Conservation (phyloP, 352 stramenopile species). For the Phytophthora foliorum region DNA sequence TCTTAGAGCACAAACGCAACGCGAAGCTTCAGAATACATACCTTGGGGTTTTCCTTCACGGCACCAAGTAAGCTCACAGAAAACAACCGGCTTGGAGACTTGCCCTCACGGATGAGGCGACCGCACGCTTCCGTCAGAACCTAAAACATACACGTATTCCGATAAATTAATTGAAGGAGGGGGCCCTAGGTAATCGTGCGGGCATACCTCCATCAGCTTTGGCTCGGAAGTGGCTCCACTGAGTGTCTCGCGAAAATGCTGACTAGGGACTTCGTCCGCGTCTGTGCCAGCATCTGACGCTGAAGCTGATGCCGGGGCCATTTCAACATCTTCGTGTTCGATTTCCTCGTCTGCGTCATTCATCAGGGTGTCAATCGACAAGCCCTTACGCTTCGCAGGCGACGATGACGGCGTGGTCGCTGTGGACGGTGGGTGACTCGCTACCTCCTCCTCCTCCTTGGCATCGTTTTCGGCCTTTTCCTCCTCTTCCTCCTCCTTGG, state of each 20-base stretch:
- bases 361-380: conserved; percentile 74
- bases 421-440: conserved; percentile 36
- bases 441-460: conserved; percentile 31
- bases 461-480: conserved; percentile 26
- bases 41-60: conserved; percentile 65
- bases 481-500: conserved; percentile 17
- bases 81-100: conserved; percentile 65
- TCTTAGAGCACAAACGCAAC: neutral
- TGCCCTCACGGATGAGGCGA: conserved; percentile 65
- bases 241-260: conserved; percentile 60
- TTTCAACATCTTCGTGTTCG: conserved; percentile 31
- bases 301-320: conserved; percentile 33
- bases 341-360: conserved; percentile 53
- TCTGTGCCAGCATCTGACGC: conserved; percentile 34
- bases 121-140: conserved; percentile 62
- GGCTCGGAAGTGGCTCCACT: conserved; percentile 46
- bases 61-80: conserved; percentile 64
- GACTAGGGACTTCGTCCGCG: conserved; percentile 56
- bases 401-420: conserved; percentile 46
- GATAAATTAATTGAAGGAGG: neutral
- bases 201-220: conserved; percentile 61
- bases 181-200: neutral
- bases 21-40: conserved; percentile 7
- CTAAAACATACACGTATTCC: conserved; percentile 26
- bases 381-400: conserved; percentile 51